phyloP scores from a whole-genome alignment of 345 rosid species.

The Zanthoxylum bungeanum region DNA sequence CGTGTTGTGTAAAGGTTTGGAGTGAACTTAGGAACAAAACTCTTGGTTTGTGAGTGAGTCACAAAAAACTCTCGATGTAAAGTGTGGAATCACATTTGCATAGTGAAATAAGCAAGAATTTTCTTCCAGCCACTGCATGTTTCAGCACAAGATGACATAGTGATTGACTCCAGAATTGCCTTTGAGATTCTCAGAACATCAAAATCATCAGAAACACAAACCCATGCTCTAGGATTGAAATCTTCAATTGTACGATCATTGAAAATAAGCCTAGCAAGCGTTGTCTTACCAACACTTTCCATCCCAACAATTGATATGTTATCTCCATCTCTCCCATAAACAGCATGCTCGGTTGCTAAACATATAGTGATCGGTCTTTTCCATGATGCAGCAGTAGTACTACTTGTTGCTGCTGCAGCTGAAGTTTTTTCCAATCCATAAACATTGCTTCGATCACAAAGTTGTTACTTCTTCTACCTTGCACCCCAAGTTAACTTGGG shows the following conservation, averaged over 20 bases:
- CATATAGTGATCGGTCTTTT: background rate
- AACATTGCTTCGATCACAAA: background rate
- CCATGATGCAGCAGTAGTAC: background rate
- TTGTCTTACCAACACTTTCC: background rate
- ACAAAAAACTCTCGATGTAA: too few relatives aligned
- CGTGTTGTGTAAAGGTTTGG: too few relatives aligned
- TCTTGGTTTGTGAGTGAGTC: too few relatives aligned
- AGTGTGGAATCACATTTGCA: too few relatives aligned
- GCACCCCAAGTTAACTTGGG: background rate
- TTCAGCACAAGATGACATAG: background rate
- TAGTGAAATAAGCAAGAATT: background rate
- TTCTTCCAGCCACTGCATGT: background rate
- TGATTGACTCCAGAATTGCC: conserved; percentile 12
- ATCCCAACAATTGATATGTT: background rate
- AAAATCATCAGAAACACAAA: conserved; percentile 10
- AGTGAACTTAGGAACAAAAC: too few relatives aligned
- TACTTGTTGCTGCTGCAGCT: background rate
- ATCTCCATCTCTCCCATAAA: background rate
- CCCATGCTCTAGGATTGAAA: background rate
- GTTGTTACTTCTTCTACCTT: background rate
- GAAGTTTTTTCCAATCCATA: background rate
- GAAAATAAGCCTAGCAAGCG: background rate
- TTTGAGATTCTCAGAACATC: conserved; percentile 8
- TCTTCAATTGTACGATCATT: background rate
- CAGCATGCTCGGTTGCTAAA: background rate